Percentiles rank a stretch among this genome's conserved stretches.
Conservation (phyloP, 148 eudicot species). For the Mesembryanthemum crystallinum region DNA sequence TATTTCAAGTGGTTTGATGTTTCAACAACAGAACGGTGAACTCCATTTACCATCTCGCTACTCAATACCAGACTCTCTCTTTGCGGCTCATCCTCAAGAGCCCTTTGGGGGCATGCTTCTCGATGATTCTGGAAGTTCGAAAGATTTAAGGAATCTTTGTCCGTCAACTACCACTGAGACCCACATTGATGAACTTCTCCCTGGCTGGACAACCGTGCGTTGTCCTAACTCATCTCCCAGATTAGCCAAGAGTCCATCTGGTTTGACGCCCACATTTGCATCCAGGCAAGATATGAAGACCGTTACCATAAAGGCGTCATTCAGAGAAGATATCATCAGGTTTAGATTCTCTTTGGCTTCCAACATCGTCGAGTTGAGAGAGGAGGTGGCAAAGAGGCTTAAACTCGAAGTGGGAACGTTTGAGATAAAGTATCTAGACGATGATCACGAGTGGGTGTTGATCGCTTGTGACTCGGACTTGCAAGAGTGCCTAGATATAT, state of each 20-base stretch:
- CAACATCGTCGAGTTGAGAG: conserved; percentile 50
- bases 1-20: conserved; percentile 21
- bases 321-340: conserved; percentile 75
- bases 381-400: conserved; percentile 74
- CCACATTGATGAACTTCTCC: conserved; percentile 36
- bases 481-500: conserved; percentile 63
- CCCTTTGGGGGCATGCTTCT: conserved; percentile 47
- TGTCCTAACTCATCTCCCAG: conserved; percentile 29
- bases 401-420: conserved; percentile 72
- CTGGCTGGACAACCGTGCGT: conserved; percentile 41
- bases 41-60: conserved; percentile 34
- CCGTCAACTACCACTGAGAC: conserved; percentile 30
- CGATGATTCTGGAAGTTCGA: conserved; percentile 71
- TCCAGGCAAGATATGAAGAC: conserved; percentile 52
- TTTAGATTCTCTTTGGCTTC: conserved; percentile 54
- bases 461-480: conserved; percentile 72
- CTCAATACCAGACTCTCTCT: conserved; percentile 39
- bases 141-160: conserved; percentile 58
- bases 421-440: conserved; percentile 80
- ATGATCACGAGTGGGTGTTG: conserved; percentile 76
- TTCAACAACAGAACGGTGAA: conserved; percentile 38
- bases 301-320: conserved; percentile 71
- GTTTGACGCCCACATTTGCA: conserved; percentile 35
- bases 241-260: conserved; percentile 26
- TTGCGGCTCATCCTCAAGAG: conserved; percentile 34